These are phyloP conservation scores for Bauhinia variegata DNA, from an alignment of 306 rosid species.

Conservation along the genomic window DNA sequence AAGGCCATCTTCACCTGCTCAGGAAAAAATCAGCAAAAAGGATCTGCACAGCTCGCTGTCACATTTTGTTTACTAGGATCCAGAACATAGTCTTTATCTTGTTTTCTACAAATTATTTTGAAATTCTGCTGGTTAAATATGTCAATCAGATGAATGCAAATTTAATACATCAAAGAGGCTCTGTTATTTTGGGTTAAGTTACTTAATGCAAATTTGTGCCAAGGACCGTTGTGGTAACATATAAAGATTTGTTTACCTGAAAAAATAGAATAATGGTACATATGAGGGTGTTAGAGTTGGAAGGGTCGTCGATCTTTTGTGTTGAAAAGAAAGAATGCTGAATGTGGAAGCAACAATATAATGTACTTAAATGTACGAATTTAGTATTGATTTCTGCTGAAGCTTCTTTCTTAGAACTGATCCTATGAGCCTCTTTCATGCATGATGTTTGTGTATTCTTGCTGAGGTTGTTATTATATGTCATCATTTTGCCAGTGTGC, in stretches of 20 bases:
- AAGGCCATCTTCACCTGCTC: neutral
- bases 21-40: neutral
- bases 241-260: neutral
- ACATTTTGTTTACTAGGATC: neutral
- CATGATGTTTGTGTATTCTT: neutral
- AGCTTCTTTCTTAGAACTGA: constrained; percentile 10
- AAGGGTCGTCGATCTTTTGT: neutral
- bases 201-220: neutral
- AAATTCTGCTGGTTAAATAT: neutral
- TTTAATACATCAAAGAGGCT: neutral
- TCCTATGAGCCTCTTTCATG: neutral
- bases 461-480: neutral
- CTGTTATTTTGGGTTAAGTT: neutral
- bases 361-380: neutral
- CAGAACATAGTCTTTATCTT: neutral
- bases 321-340: neutral
- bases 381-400: neutral
- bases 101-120: neutral
- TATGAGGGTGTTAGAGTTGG: too few relatives aligned
- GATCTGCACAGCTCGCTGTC: neutral
- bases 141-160: neutral
- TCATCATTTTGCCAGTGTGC: neutral
- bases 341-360: neutral
- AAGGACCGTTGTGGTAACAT: neutral
- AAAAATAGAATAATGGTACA: neutral